These are phyloP conservation scores for Peronospora belbahrii DNA, from an alignment of 352 stramenopile genomes.

Conservation along the genomic window DNA sequence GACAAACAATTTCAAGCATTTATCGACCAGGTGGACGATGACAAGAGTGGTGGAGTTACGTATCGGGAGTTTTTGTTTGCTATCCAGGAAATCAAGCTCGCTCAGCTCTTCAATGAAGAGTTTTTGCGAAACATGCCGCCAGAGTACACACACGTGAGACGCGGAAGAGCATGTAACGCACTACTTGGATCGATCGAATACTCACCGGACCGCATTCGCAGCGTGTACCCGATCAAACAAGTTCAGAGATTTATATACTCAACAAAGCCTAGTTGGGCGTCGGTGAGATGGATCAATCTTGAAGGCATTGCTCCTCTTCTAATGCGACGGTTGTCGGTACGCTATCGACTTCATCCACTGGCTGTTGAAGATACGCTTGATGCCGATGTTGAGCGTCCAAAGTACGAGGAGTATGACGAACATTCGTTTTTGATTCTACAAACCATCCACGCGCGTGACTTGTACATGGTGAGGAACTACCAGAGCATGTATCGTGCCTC, in stretches of 20 bases:
- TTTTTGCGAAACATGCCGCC: slow-evolving; percentile 41
- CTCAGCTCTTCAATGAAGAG: slow-evolving; percentile 68
- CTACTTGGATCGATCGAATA: slow-evolving; percentile 70
- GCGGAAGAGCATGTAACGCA: slow-evolving; percentile 6
- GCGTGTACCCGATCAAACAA: slow-evolving; percentile 60
- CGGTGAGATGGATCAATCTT: slow-evolving; percentile 78
- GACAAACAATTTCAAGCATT: slow-evolving; percentile 62
- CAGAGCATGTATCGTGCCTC: slow-evolving; percentile 69
- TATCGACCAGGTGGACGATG: slow-evolving; percentile 75
- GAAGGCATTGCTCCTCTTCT: slow-evolving; percentile 53
- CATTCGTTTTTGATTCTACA: slow-evolving; percentile 72
- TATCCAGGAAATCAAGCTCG: slow-evolving; percentile 85
- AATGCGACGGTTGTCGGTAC: slow-evolving; percentile 68
- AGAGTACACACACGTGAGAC: slow-evolving; percentile 20
- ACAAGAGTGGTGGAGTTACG: slow-evolving; percentile 73
- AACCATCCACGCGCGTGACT: slow-evolving; percentile 45
- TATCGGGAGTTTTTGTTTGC: slow-evolving; percentile 80
- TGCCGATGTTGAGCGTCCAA: slow-evolving; percentile 65
- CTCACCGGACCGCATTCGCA: slow-evolving; percentile 65
- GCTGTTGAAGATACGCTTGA: slow-evolving; percentile 80
- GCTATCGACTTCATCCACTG: slow-evolving; percentile 79
- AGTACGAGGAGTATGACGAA: slow-evolving; percentile 84
- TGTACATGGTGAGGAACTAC: slow-evolving; percentile 50
- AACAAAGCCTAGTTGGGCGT: slow-evolving; percentile 57
- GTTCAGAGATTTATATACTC: slow-evolving; percentile 84